phyloP scores from a whole-genome alignment of 148 eudicot genomes.

The Cornus florida region DNA sequence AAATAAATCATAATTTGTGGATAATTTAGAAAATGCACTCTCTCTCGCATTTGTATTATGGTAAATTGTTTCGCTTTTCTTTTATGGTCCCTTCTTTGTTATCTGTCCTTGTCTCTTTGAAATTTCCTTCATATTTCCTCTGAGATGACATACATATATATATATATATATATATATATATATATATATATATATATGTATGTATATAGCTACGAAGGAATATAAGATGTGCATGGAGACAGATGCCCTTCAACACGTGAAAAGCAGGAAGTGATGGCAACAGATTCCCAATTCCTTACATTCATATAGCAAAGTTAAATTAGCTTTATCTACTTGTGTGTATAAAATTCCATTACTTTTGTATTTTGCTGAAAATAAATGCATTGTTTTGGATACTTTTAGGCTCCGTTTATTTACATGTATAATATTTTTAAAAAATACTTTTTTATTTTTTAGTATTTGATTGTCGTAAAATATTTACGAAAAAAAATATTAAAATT shows the following conservation, averaged over 20 bases:
- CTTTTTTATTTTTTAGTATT: no score
- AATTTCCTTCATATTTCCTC: conserved; percentile 10
- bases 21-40: neutral
- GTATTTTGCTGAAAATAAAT: neutral
- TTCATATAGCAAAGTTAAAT: neutral
- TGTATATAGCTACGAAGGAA: neutral
- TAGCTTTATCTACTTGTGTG: conserved; percentile 3
- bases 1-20: neutral
- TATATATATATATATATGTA: no score
- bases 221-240: neutral
- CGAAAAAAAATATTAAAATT: no score
- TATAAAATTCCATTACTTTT: conserved; percentile 5
- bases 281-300: neutral
- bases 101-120: neutral
- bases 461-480: no score
- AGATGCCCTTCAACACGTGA: conserved; percentile 4
- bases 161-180: no score
- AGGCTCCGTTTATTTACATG: neutral
- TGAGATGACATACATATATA: neutral
- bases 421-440: no score
- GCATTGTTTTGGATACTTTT: neutral
- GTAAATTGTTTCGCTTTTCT: neutral
- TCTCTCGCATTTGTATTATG: neutral
- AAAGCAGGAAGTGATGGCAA: conserved; percentile 1
- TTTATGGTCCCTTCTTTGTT: neutral